phyloP scores from a whole-genome alignment of 495 filamentous ascomycete species.

The Penicillium paradoxum region DNA sequence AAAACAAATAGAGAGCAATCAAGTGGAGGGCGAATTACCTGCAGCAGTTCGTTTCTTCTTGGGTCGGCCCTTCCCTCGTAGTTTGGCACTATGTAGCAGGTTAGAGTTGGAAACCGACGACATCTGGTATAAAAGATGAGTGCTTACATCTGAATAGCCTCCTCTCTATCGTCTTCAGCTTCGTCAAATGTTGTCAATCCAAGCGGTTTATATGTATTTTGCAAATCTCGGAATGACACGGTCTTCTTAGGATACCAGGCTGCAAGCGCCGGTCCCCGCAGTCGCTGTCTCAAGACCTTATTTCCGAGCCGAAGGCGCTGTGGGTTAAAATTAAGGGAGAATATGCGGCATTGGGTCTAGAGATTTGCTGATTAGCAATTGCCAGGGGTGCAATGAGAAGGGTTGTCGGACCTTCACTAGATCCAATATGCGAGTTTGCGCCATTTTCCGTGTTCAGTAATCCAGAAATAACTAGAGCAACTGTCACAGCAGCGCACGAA shows the following conservation, averaged over 20 bases:
- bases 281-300: constrained; percentile 78
- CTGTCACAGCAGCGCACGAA: background rate
- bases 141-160: constrained; percentile 63
- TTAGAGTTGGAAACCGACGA: background rate
- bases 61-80: constrained; percentile 80
- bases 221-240: constrained; percentile 63
- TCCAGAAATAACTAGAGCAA: too few species aligned
- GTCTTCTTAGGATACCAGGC: constrained; percentile 81
- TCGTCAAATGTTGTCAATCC: constrained; percentile 65
- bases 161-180: constrained; percentile 70
- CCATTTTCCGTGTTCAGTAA: too few species aligned
- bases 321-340: constrained; percentile 87
- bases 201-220: constrained; percentile 44
- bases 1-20: background rate
- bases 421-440: constrained; percentile 67
- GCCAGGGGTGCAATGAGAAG: background rate
- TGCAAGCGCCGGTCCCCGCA: constrained; percentile 70
- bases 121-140: background rate
- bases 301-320: constrained; percentile 73
- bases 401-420: constrained; percentile 62
- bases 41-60: constrained; percentile 78
- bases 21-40: constrained; percentile 42
- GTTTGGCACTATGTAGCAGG: constrained; percentile 51
- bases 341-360: constrained; percentile 85
- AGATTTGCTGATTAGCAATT: background rate